Percentiles rank a stretch among this genome's conserved stretches.
Conservation (phyloP, 306 rosid species). For the Delonix regia region DNA sequence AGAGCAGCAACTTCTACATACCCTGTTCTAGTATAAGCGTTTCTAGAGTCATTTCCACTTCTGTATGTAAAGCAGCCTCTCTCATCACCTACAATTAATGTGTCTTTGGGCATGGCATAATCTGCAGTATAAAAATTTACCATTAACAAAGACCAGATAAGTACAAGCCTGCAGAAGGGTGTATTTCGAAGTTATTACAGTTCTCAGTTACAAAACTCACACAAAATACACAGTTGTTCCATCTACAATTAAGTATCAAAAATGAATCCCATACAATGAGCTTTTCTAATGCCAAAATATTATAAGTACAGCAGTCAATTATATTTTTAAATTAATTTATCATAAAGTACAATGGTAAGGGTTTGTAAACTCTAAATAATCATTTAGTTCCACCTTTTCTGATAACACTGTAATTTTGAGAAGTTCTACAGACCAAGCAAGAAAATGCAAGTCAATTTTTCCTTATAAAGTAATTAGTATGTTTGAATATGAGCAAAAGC, state of each 20-base stretch:
- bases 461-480: slow-evolving; percentile 16
- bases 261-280: slow-evolving; percentile 15
- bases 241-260: slow-evolving; percentile 11
- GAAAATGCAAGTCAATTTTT: slow-evolving; percentile 13
- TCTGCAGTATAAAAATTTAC: slow-evolving; percentile 51
- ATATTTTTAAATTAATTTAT: slow-evolving; percentile 1
- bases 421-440: slow-evolving; percentile 17
- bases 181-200: neutral
- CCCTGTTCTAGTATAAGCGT: slow-evolving; percentile 38
- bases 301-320: slow-evolving; percentile 13
- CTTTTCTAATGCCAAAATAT: slow-evolving; percentile 11
- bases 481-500: slow-evolving; percentile 7
- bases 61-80: slow-evolving; percentile 52
- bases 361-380: slow-evolving; percentile 1
- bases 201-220: slow-evolving; percentile 26
- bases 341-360: neutral
- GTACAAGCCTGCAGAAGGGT: slow-evolving; percentile 14
- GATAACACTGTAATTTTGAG: slow-evolving; percentile 4
- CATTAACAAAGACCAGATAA: slow-evolving; percentile 1
- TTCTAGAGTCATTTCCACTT: slow-evolving; percentile 47
- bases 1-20: slow-evolving; percentile 68
- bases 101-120: slow-evolving; percentile 71
- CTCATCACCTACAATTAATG: slow-evolving; percentile 79
- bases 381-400: too few species aligned
- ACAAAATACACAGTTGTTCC: neutral